Evolutionary conservation across 768 basidiomycete genomes (phyloP), one percentile per base, ranked within the genome.

Genomic region (Candolleomyces aberdarensis): DNA sequence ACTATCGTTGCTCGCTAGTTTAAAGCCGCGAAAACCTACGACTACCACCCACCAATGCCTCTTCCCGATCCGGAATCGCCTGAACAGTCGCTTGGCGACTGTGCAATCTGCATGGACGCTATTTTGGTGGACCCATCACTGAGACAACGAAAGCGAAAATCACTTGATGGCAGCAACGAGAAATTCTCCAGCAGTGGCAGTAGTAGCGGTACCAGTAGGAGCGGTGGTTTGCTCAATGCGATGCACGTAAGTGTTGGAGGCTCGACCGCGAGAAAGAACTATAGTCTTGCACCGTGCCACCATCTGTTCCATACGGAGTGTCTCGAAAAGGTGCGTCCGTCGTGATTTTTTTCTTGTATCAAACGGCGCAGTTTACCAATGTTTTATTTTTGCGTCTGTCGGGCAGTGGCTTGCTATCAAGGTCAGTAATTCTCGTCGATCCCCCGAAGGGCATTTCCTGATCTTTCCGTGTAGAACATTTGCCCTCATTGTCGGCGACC

Each of bases 251-350:
- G 79, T 15, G 76, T 81, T 32, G 76, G 73, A 36, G 73, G 72
- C 22, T 78, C 78, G 7, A 75, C 75, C 32, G 79, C 78, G 44
- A 79, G 87, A 65, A 86, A 87, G 71, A 82, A 75, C 58, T 96
- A 95, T 65, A 94, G 94, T 68, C 75, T 94, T 62, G 92, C 94
- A 1, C 94, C 94, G 1, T 96, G 94, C 75, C 85, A 88, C 67
- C 94, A 96, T 79, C 67, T 95, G 65, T 96, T 96, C 73, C 94
- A 96, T 68, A 94, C 93, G 0, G 87, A 88, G 20, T 96, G 94
- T 76, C 77, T 96, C 36, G 89, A 95, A 76, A 83, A 85, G 78
- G 86, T 86, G 69, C 63, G 80, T 73, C 11, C 1, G 36, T 36
- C 11, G 11, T 17, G 51, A 52, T 6, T 29, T 26, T 31, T 47